Percentiles rank a stretch among this genome's conserved stretches.
phyloP scores from a whole-genome alignment of 768 basidiomycete genomes.

The Xerocomellus chrysenteron region DNA sequence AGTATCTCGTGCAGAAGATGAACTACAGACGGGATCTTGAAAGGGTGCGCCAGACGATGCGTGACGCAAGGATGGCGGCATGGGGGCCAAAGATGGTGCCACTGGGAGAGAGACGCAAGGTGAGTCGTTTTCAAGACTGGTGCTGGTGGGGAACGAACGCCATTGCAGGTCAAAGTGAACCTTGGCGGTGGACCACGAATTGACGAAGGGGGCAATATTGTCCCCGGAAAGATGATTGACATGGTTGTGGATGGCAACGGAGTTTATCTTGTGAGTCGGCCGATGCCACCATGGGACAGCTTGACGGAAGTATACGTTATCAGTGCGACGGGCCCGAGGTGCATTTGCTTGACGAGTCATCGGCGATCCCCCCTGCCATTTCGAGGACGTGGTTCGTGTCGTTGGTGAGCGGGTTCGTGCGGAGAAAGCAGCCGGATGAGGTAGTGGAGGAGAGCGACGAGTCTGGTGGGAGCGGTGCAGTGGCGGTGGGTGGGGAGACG shows the following conservation, averaged over 20 bases:
- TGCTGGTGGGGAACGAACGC: conserved; percentile 6
- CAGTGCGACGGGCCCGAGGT: conserved; percentile 64
- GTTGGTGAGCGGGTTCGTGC: conserved; percentile 33
- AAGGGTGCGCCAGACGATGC: conserved; percentile 61
- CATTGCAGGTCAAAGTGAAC: conserved; percentile 65
- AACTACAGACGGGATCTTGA: conserved; percentile 73
- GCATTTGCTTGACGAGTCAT: conserved; percentile 56
- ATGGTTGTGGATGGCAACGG: conserved; percentile 77
- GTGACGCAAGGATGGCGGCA: conserved; percentile 66
- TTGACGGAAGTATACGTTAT: conserved; percentile 9
- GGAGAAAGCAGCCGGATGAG: conserved; percentile 23
- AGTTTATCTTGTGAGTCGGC: conserved; percentile 69
- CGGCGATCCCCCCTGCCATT: conserved; percentile 57
- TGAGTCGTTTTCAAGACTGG: conserved; percentile 27
- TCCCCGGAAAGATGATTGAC: conserved; percentile 59
- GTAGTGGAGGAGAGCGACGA: conserved; percentile 35
- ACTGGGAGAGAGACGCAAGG: conserved; percentile 66
- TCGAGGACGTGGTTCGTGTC: conserved; percentile 69
- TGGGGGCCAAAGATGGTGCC: conserved; percentile 81
- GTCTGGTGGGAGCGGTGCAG: conserved; percentile 47
- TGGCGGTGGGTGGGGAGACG: conserved; percentile 23
- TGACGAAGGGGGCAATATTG: conserved; percentile 56
- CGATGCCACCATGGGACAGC: conserved; percentile 8
- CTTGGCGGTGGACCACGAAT: conserved; percentile 50
- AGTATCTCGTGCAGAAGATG: conserved; percentile 75